Base-by-base conservation (phyloP, 2,329 filamentous ascomycete genomes). In the Neofusicoccum laricinum region DNA sequence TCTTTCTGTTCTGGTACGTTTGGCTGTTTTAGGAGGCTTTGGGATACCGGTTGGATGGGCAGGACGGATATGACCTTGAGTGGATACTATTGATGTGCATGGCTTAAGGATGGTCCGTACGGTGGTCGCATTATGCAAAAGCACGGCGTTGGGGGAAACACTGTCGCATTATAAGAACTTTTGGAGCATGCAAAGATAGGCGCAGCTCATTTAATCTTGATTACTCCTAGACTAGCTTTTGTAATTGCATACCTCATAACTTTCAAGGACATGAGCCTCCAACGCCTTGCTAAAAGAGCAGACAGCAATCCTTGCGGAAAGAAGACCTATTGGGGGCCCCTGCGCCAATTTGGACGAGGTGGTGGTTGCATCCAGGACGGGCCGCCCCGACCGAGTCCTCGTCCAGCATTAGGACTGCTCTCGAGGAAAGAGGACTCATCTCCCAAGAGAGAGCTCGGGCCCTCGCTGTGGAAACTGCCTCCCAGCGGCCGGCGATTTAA, bases 1-100 rank as follows among this genome's bases (percentile, higher is more conserved):
- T 90, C 67, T 75, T 94, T 63, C 77, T 98, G 69, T 99, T 99
- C 77, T 86, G 88, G 69, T 99, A 94, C 77, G 94, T 98, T 65
- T 97, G 94, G 93, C 77, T 97, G 66, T 95, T 91, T 72, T 94
- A 46, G 50, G 25, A 25, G 36, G 3, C 14, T 19, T 21, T 53
- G 25, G 17, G 50, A 17, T 45, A 43, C 15, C 38, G 12, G 25
- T 50, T 49, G 45, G 15, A 17, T 25, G 32, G n/a, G n/a, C 3
- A 17, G 34, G 48, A 21, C 12, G n/a, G 25, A 21, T 19, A 17
- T 36, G 38, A 14, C 38, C 15, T 45, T 12, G 41, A 17, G 55
- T 17, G 55, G 41, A 59, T 21, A 46, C 55, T 59, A 25, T 21
- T 34, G 41, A 46, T 59, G 55, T 59, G 55, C 48, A 55, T 46